Evolutionary conservation across 73 alveolate species (phyloP).

Genomic region (Blepharisma stoltei): DNA sequence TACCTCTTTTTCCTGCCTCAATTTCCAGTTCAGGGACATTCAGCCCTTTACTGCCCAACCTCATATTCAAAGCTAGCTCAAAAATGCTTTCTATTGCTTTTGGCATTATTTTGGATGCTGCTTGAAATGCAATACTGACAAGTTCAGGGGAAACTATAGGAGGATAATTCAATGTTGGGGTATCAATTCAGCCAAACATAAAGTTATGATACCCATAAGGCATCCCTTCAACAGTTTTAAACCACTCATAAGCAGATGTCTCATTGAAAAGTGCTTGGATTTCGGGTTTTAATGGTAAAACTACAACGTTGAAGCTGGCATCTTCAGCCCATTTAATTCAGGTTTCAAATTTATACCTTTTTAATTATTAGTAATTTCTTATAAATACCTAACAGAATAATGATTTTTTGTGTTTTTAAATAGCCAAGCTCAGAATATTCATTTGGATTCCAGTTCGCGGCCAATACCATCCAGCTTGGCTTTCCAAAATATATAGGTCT

Average conservation of each 20-base stretch:
- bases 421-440: no score
- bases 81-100: slow-evolving; percentile 51
- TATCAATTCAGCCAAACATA: slow-evolving; percentile 89
- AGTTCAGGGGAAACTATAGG: slow-evolving; percentile 66
- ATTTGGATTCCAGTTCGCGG: slow-evolving; percentile 81
- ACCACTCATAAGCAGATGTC: slow-evolving; percentile 80
- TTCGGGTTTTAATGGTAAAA: slow-evolving; percentile 86
- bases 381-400: no score
- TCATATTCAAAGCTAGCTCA: slow-evolving; percentile 75
- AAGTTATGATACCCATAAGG: slow-evolving; percentile 92
- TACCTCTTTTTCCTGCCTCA: slow-evolving; percentile 72
- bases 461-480: slow-evolving; percentile 96
- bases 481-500: slow-evolving; percentile 79
- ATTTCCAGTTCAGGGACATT: slow-evolving; percentile 54
- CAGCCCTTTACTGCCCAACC: slow-evolving; percentile 80
- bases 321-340: slow-evolving; percentile 89
- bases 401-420: no score
- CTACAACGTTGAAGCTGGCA: slow-evolving; percentile 90
- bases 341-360: slow-evolving; percentile 66
- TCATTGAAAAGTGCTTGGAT: slow-evolving; percentile 73
- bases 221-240: slow-evolving; percentile 71
- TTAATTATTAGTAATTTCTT: no score
- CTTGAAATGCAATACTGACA: slow-evolving; percentile 51
- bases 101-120: slow-evolving; percentile 61
- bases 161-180: slow-evolving; percentile 75